Evolutionary conservation across 139 green algal genomes (phyloP).

Genomic region (Tetradesmus obliquus): DNA sequence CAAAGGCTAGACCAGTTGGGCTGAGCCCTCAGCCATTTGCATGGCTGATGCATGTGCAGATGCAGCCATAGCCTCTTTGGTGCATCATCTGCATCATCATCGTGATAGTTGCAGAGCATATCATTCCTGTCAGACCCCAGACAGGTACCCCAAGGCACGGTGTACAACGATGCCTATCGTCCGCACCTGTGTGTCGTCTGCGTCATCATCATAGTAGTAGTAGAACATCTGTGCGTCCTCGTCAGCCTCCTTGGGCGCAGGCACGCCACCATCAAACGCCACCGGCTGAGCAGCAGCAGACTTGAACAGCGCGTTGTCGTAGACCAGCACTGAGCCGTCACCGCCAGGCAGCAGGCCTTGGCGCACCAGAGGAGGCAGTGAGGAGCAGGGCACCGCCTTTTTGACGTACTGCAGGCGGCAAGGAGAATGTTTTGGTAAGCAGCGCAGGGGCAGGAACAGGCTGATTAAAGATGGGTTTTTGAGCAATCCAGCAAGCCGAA

Average conservation of each 20-base stretch:
- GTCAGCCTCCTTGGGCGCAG: slow-evolving; percentile 7
- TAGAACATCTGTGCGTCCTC: slow-evolving; percentile 32
- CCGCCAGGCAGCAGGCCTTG: background rate
- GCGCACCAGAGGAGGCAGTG: background rate
- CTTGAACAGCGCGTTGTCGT: slow-evolving; percentile 20
- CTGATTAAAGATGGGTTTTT: too few relatives aligned
- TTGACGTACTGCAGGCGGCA: slow-evolving; percentile 3
- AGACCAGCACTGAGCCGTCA: slow-evolving; percentile 4
- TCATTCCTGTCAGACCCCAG: too few relatives aligned
- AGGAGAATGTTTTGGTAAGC: background rate
- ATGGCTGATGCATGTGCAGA: too few relatives aligned
- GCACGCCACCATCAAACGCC: background rate
- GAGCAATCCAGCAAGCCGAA: too few relatives aligned
- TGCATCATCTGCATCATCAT: too few relatives aligned
- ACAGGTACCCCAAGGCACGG: too few relatives aligned
- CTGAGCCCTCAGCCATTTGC: too few relatives aligned
- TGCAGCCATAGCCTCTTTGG: too few relatives aligned
- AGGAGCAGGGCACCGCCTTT: slow-evolving; percentile 16
- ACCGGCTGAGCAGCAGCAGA: background rate
- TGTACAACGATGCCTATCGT: too few relatives aligned
- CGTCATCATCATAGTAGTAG: slow-evolving; percentile 45
- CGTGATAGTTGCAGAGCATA: background rate
- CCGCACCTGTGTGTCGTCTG: slow-evolving; percentile 21
- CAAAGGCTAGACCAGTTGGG: too few relatives aligned
- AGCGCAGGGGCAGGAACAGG: too few relatives aligned